Percentiles rank a stretch among this genome's conserved stretches.
phyloP scores from a whole-genome alignment of 495 filamentous ascomycete species.

The Lasiosphaeria hispida region DNA sequence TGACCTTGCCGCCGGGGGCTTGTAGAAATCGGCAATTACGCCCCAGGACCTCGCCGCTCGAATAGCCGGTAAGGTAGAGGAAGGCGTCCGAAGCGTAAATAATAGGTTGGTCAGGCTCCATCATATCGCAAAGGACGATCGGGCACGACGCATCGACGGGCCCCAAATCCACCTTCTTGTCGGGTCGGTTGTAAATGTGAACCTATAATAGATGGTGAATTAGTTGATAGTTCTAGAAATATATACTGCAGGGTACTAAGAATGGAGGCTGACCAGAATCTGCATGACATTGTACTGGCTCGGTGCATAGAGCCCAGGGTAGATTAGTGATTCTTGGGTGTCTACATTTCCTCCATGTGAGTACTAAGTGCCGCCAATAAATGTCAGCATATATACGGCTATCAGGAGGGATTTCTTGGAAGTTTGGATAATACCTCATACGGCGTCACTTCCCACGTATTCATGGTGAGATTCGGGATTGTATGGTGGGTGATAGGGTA shows the following conservation, averaged over 20 bases:
- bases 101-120: slow-evolving; percentile 43
- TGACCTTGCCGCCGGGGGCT: slow-evolving; percentile 36
- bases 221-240: background rate
- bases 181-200: slow-evolving; percentile 39
- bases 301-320: slow-evolving; percentile 46
- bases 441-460: slow-evolving; percentile 28
- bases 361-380: background rate
- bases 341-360: slow-evolving; percentile 1
- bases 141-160: slow-evolving; percentile 46
- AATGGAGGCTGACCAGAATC: slow-evolving; percentile 40
- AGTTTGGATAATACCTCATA: slow-evolving; percentile 14
- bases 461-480: slow-evolving; percentile 8
- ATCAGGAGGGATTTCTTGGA: too few relatives aligned
- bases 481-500: background rate
- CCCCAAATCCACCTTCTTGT: slow-evolving; percentile 44
- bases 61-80: slow-evolving; percentile 45
- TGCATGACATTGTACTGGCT: slow-evolving; percentile 47
- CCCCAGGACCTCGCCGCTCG: slow-evolving; percentile 39
- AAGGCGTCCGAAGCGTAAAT: slow-evolving; percentile 49
- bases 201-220: slow-evolving; percentile 28
- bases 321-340: slow-evolving; percentile 40
- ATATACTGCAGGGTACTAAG: background rate
- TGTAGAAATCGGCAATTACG: slow-evolving; percentile 56
- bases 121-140: slow-evolving; percentile 49
- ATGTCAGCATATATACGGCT: too few relatives aligned